phyloP scores from a whole-genome alignment of 257 asterid genomes.

The Solanum chiquidenum region DNA sequence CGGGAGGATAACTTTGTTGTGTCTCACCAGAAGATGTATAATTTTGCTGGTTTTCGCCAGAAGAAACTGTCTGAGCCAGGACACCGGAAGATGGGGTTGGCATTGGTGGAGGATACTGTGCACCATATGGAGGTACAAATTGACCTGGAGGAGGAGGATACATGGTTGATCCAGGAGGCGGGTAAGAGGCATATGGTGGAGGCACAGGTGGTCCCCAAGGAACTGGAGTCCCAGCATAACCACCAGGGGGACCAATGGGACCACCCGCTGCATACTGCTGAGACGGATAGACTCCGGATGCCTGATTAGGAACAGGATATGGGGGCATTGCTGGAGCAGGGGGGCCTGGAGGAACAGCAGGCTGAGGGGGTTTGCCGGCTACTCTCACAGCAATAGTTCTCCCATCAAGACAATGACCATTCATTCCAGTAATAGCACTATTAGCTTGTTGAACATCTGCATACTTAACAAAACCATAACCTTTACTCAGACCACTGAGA shows the following conservation, averaged over 20 bases:
- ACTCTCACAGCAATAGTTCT: conserved; percentile 96
- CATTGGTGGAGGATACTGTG: conserved; percentile 62
- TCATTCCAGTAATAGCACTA: conserved; percentile 84
- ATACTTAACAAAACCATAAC: conserved; percentile 93
- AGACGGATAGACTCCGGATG: conserved; percentile 58
- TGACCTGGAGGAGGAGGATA: conserved; percentile 60
- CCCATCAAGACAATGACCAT: conserved; percentile 81
- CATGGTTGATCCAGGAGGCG: conserved; percentile 74
- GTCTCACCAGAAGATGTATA: conserved; percentile 55
- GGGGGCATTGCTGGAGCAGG: conserved; percentile 62
- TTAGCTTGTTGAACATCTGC: conserved; percentile 82
- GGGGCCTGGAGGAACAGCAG: conserved; percentile 72
- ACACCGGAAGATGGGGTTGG: conserved; percentile 54
- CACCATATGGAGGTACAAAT: conserved; percentile 47
- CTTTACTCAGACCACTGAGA: conserved; percentile 64
- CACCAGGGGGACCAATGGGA: conserved; percentile 56
- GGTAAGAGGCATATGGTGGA: conserved; percentile 49
- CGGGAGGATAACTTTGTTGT: conserved; percentile 71
- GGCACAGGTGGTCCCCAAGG: conserved; percentile 82
- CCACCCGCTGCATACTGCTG: conserved; percentile 79
- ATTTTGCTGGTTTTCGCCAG: conserved; percentile 50
- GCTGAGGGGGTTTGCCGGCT: conserved; percentile 93
- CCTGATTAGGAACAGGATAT: conserved; percentile 50
- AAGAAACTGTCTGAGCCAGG: conserved; percentile 34
- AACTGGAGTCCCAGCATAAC: conserved; percentile 45